A percentile compares a stretch with the other conserved stretches of the same genome.
These are phyloP conservation scores for Ochetophila trinervis DNA, from an alignment of 306 rosid genomes.

Conservation along the genomic window DNA sequence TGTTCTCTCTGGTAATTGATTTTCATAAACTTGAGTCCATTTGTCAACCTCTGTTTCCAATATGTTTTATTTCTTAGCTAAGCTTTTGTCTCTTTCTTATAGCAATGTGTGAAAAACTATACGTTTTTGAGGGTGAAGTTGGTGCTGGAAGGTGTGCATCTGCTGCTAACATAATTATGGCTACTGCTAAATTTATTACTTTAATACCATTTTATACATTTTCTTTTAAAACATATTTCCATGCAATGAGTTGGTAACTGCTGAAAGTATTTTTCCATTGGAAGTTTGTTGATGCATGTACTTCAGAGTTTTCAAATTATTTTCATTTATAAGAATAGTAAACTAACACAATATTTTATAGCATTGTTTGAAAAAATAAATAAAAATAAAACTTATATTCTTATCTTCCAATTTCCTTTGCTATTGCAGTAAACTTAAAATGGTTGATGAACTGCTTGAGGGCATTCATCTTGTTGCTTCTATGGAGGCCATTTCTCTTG, in stretches of 20 bases:
- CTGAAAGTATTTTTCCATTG: background rate
- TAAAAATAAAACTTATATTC: background rate
- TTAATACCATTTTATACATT: background rate
- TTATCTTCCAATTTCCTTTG: slow-evolving; percentile 20
- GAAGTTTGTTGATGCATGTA: slow-evolving; percentile 1
- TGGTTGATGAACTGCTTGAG: slow-evolving; percentile 73
- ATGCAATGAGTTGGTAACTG: no score
- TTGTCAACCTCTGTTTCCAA: slow-evolving; percentile 6
- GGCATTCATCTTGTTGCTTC: slow-evolving; percentile 83
- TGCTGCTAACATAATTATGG: slow-evolving; percentile 11
- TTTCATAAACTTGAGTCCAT: slow-evolving; percentile 14
- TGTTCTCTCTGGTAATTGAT: slow-evolving; percentile 63
- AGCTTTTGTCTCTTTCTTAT: slow-evolving; percentile 40
- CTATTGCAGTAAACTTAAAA: slow-evolving; percentile 57
- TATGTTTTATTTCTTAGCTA: slow-evolving; percentile 12
- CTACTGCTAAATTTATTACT: background rate
- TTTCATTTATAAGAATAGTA: background rate
- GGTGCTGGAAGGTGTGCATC: slow-evolving; percentile 78
- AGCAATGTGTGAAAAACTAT: slow-evolving; percentile 88
- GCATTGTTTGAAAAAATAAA: background rate
- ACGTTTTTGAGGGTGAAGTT: slow-evolving; percentile 77
- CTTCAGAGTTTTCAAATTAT: background rate
- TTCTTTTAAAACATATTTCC: background rate
- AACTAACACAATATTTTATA: background rate
- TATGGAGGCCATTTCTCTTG: slow-evolving; percentile 88